A percentile compares a stretch with the other conserved stretches of the same genome.
These are phyloP conservation scores for Rhizopogon salebrosus DNA, from an alignment of 768 basidiomycete genomes.

Conservation along the genomic window DNA sequence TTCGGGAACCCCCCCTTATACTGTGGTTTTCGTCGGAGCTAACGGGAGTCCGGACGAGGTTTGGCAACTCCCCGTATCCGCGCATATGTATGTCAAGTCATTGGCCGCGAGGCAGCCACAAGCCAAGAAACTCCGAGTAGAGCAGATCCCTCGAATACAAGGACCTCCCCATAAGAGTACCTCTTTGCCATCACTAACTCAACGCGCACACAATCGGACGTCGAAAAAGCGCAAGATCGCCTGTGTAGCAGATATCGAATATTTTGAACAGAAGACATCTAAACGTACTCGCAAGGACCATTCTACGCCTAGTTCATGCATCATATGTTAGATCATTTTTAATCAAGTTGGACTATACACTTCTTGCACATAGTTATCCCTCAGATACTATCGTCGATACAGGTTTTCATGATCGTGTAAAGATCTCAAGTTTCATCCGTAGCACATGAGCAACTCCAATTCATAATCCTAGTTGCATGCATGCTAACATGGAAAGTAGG, in stretches of 20 bases:
- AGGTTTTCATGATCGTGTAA: neutral
- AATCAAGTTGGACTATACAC: neutral
- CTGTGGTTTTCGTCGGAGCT: neutral
- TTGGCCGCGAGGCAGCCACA: neutral
- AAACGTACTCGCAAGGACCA: neutral
- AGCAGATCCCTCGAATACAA: neutral
- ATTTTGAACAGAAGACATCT: neutral
- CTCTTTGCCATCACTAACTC: neutral
- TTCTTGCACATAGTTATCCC: neutral
- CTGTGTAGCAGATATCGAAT: neutral
- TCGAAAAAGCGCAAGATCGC: neutral
- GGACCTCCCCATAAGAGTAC: neutral
- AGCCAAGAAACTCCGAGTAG: neutral
- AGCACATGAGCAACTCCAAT: constrained; percentile 7
- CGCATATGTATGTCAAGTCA: neutral
- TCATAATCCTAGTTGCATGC: constrained; percentile 29
- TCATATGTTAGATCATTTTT: neutral
- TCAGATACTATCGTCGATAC: neutral
- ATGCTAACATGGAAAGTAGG: constrained; percentile 28
- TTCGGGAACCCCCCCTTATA: neutral
- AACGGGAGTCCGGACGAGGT: neutral
- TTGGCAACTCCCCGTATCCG: neutral
- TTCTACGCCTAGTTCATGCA: neutral
- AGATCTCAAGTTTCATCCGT: neutral
- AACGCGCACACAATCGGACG: neutral